Base-by-base conservation (phyloP, 177 flowering plant species). In the Vitis hybrid region DNA sequence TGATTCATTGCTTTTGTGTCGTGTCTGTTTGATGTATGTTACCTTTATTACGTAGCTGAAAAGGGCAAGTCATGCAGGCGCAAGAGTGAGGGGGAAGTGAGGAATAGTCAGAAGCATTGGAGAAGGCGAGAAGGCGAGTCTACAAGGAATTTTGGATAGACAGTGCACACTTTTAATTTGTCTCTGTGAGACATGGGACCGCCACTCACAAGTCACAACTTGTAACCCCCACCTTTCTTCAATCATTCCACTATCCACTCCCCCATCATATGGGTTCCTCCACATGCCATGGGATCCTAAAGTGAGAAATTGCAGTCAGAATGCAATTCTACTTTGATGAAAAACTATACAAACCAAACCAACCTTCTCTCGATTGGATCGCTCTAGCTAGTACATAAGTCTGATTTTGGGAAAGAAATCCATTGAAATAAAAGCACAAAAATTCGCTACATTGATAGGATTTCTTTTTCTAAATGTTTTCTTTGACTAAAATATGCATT, bases 61-160 rank as follows among this genome's bases (percentile, higher is more conserved):
- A 83, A 73, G 78, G 78, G 79, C 84, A 81, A 70, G 78, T 75
- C 83, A 71, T 60, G 81, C 81, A 77, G 79, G 86, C 84, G 74
- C 66, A 53, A 18, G 73, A 31, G 58, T 55, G 29, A 18, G 61
- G 9, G 66, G 4, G 31, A 29, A 29, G 31, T 29, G 31, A 29
- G 31, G 5, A 62, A 14, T 51, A 62, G 50, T 66, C 16, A 64
- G 53, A 39, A 63, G 60, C 60, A 2, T 52, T 9, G 62, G 60
- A 31, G 48, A 16, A 51, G 51, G 60, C 39, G 53, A 64, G 51
- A 4, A 68, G 11, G 1, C 12, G 21, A 29, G 16, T 10, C 3
- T 51, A 53, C 19, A 59, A 21, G 50, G 73, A 69, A 45, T 65
- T 57, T 18, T n/a, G 10, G 29, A 57, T 11, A n/a, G 29, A 57